Evolutionary conservation across 2,329 filamentous ascomycete species (phyloP), one percentile per base, ranked within the genome.

Genomic region (Pyrenophora seminiperda): DNA sequence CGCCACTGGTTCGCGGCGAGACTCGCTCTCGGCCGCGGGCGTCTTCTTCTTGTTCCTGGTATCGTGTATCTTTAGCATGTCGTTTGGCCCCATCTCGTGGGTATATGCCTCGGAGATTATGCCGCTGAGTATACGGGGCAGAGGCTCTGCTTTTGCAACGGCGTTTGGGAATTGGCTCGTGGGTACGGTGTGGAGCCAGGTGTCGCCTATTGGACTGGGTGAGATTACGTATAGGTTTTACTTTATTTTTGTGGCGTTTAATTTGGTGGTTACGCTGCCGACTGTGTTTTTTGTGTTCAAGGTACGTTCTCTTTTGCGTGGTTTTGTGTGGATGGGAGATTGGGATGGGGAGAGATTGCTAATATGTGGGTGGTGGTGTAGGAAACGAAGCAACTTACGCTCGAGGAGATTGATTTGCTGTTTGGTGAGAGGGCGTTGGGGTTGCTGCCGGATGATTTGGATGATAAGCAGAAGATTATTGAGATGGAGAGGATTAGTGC

Each of bases 41-140:
- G 83, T 88, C 14, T 83, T 84, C 58, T 87, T 88, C 71, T 69
- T 88, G n/a, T 88, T 87, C 65, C 52, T 65, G n/a, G 72, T 75
- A 2, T 68, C 70, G 5, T 67, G 62, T 50, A 70, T 72, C 37
- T 74, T 73, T 57, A 66, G 61, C 9, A 58, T 63, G 18, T 68
- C 66, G 0, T 73, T 71, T 36, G 70, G 67, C 3, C 65, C 69
- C 2, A 68, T 73, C 63, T 79, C 76, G 0, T 87, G 84, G 83
- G 77, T 87, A 1, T 88, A 88, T 67, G 84, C 84, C 66, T 80
- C 81, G 13, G 86, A 88, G 67, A 82, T 88, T 52, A 70, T 73
- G 69, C 84, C 86, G 7, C 81, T 88, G 71, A 83, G 83, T 55
- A 87, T 87, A 46, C 82, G 86, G 24, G 81, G 81, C 5, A 76